A percentile compares a stretch with the other conserved stretches of the same genome.
Evolutionary conservation across 2,329 filamentous ascomycete species (phyloP).

Genomic region (Xylariales sp.): DNA sequence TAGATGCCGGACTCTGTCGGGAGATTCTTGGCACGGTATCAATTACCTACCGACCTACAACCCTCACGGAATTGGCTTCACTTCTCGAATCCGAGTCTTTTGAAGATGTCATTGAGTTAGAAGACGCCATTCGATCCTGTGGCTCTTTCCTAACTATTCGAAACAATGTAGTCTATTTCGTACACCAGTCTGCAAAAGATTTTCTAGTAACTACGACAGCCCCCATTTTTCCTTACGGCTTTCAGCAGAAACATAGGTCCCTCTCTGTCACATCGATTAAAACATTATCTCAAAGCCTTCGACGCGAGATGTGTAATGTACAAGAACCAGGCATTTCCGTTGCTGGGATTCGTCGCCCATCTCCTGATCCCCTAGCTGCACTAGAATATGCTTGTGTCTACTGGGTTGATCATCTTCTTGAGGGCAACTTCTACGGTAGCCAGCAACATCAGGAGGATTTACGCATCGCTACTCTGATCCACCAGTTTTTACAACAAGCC

Average conservation of each 20-base stretch:
- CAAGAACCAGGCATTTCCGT: slow-evolving; percentile 14
- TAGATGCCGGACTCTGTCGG: slow-evolving; percentile 24
- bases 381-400: slow-evolving; percentile 27
- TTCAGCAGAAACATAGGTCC: slow-evolving; percentile 17
- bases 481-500: slow-evolving; percentile 30
- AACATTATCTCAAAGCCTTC: slow-evolving; percentile 21
- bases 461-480: slow-evolving; percentile 17
- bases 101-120: slow-evolving; percentile 12
- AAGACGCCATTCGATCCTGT: slow-evolving; percentile 26
- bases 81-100: slow-evolving; percentile 9
- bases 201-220: slow-evolving; percentile 22
- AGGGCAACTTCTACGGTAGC: not conserved
- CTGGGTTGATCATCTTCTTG: slow-evolving; percentile 27
- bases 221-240: slow-evolving; percentile 24
- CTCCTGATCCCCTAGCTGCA: slow-evolving; percentile 20
- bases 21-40: slow-evolving; percentile 26
- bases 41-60: slow-evolving; percentile 30
- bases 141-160: slow-evolving; percentile 34
- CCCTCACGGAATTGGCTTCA: slow-evolving; percentile 25
- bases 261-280: slow-evolving; percentile 31
- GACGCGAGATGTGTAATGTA: slow-evolving; percentile 30
- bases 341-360: slow-evolving; percentile 12
- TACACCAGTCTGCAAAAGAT: slow-evolving; percentile 41
- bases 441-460: not conserved
- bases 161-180: slow-evolving; percentile 24